These are phyloP conservation scores for Pyrus hybrid DNA, from an alignment of 331 rosid species.

Conservation along the genomic window DNA sequence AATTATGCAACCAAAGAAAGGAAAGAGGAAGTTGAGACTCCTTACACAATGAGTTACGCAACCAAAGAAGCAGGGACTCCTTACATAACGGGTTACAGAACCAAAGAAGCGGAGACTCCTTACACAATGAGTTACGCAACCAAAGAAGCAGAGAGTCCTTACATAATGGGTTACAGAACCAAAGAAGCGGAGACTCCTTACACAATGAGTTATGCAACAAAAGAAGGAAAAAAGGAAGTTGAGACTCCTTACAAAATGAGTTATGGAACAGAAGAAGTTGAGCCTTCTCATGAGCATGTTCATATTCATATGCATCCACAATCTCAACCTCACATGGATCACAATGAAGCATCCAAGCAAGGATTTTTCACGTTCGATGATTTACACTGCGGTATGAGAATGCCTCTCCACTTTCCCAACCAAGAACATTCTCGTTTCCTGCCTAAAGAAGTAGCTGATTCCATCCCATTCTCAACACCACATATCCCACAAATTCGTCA, in stretches of 20 bases:
- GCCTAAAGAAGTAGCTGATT: slow-evolving; percentile 30
- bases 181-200: not conserved
- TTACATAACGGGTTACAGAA: not conserved
- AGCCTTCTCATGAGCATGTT: not conserved
- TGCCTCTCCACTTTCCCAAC: slow-evolving; percentile 47
- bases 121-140: not conserved
- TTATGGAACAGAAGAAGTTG: not conserved
- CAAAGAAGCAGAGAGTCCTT: not conserved
- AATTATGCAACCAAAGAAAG: not conserved
- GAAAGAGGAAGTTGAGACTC: not conserved
- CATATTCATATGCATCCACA: not conserved
- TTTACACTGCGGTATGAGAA: slow-evolving; percentile 25
- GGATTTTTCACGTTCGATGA: slow-evolving; percentile 30
- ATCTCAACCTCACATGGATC: not conserved
- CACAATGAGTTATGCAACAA: not conserved
- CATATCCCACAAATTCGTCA: slow-evolving; percentile 44
- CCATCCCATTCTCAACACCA: slow-evolving; percentile 45
- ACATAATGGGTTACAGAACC: not conserved
- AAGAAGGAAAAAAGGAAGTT: not conserved
- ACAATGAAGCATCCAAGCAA: not conserved
- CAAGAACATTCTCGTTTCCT: slow-evolving; percentile 29
- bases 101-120: not conserved
- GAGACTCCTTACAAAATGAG: not conserved
- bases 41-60: not conserved
- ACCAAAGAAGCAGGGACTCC: not conserved